These are phyloP conservation scores for Torrubiellomyces zombiae DNA, from an alignment of 2,329 filamentous ascomycete species.

Conservation along the genomic window DNA sequence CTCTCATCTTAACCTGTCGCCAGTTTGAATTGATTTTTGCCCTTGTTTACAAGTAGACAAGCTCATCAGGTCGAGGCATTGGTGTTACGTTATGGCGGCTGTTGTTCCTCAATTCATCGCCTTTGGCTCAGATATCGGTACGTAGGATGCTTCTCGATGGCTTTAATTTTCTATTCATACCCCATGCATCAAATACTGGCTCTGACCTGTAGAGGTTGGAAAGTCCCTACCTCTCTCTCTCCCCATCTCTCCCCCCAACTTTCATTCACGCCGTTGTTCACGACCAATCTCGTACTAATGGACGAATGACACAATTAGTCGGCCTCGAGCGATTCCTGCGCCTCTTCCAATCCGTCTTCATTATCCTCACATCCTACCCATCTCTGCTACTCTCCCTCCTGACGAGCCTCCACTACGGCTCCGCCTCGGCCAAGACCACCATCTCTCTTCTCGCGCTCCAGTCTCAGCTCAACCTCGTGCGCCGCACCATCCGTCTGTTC, in stretches of 20 bases:
- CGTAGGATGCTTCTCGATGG: constrained; percentile 3
- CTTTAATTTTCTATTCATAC: neutral
- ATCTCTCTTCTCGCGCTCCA: constrained; percentile 19
- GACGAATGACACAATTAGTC: constrained; percentile 17
- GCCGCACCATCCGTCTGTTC: constrained; percentile 52
- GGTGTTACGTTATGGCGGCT: too few relatives aligned
- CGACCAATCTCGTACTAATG: neutral
- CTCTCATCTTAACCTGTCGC: too few relatives aligned
- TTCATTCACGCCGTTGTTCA: too few relatives aligned
- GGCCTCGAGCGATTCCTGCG: constrained; percentile 46
- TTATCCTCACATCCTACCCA: constrained; percentile 30
- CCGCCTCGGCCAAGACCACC: constrained; percentile 11
- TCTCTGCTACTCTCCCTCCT: constrained; percentile 19
- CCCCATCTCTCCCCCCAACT: neutral
- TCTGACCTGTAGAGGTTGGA: neutral
- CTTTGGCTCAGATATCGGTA: constrained; percentile 31
- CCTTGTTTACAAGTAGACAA: too few relatives aligned
- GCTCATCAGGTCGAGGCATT: too few relatives aligned
- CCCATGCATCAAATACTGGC: neutral
- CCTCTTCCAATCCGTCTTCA: constrained; percentile 33
- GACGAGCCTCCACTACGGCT: constrained; percentile 8
- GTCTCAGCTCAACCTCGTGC: constrained; percentile 26
- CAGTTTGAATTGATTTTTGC: too few relatives aligned
- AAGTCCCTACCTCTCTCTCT: neutral
- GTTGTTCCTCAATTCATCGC: constrained; percentile 24